Conservation (phyloP, 2,329 filamentous ascomycete species). For the Exophiala calicioides region DNA sequence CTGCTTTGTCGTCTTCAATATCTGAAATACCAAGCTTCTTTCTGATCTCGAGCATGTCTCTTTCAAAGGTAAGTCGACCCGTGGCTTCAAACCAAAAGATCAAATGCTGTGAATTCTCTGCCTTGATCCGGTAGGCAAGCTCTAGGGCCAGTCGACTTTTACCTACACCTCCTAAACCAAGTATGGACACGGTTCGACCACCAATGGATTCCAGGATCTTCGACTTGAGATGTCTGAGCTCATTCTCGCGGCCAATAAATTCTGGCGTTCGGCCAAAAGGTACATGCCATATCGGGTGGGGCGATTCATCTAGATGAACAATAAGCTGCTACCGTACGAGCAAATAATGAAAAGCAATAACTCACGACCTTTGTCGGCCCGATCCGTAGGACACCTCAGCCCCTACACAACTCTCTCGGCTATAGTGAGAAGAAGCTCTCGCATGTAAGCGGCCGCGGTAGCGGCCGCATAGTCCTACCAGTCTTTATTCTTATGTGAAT, state of each 20-base stretch:
- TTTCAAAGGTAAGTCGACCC: constrained; percentile 30
- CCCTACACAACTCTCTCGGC: background rate
- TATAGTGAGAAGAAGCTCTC: constrained; percentile 9
- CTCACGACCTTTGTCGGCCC: background rate
- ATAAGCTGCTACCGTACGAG: background rate
- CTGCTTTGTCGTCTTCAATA: constrained; percentile 30
- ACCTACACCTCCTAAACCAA: constrained; percentile 32
- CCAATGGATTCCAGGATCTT: constrained; percentile 1
- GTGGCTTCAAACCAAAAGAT: constrained; percentile 37
- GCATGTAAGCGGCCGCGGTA: constrained; percentile 16
- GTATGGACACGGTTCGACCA: constrained; percentile 13
- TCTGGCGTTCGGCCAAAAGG: constrained; percentile 23
- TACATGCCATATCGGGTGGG: constrained; percentile 21
- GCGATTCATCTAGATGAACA: background rate
- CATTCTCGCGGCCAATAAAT: constrained; percentile 21
- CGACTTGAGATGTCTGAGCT: constrained; percentile 12
- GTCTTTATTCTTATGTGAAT: constrained; percentile 22
- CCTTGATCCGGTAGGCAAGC: constrained; percentile 11
- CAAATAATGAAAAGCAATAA: background rate
- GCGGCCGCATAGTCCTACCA: constrained; percentile 22
- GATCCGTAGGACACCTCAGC: background rate
- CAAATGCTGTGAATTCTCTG: constrained; percentile 15
- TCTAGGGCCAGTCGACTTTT: constrained; percentile 33
- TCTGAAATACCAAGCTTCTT: constrained; percentile 29
- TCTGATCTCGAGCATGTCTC: constrained; percentile 35